phyloP scores from a whole-genome alignment of 768 basidiomycete genomes.

The Pisolithus sp. region DNA sequence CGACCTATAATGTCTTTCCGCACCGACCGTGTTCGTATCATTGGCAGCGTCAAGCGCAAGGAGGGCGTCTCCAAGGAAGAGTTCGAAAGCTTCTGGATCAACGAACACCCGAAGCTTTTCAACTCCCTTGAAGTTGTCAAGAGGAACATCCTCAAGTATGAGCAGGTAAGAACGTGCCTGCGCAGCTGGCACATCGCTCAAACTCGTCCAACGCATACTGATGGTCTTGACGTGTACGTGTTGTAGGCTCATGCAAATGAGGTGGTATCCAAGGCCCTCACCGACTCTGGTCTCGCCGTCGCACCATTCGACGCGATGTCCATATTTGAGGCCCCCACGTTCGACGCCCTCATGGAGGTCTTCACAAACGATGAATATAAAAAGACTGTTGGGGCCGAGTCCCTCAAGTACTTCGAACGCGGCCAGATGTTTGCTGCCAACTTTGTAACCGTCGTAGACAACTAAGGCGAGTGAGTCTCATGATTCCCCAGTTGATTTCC shows the following conservation, averaged over 20 bases:
- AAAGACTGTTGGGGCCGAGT: slow-evolving; percentile 1
- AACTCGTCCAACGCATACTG: too few relatives aligned
- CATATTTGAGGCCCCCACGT: slow-evolving; percentile 28
- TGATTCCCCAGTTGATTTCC: neutral
- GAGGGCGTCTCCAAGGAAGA: slow-evolving; percentile 23
- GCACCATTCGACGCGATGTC: slow-evolving; percentile 25
- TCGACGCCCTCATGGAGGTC: slow-evolving; percentile 27
- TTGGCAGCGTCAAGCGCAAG: slow-evolving; percentile 22
- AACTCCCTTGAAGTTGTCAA: slow-evolving; percentile 26
- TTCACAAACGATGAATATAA: slow-evolving; percentile 8
- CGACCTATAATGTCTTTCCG: slow-evolving; percentile 13
- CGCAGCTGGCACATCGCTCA: too few relatives aligned
- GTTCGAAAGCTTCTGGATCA: slow-evolving; percentile 27
- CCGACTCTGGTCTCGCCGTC: slow-evolving; percentile 8
- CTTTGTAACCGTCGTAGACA: slow-evolving; percentile 8
- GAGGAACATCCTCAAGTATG: slow-evolving; percentile 30
- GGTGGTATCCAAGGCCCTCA: neutral
- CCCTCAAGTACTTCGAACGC: slow-evolving; percentile 6
- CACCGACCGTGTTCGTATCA: slow-evolving; percentile 26
- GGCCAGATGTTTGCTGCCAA: slow-evolving; percentile 9
- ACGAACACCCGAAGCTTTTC: slow-evolving; percentile 24
- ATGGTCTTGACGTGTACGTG: neutral
- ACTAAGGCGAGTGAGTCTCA: neutral
- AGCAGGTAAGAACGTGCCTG: slow-evolving; percentile 21
- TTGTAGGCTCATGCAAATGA: slow-evolving; percentile 19